Percentiles rank a stretch among this genome's conserved stretches.
These are phyloP conservation scores for Rheum nobile DNA, from an alignment of 148 eudicot species.

Conservation along the genomic window DNA sequence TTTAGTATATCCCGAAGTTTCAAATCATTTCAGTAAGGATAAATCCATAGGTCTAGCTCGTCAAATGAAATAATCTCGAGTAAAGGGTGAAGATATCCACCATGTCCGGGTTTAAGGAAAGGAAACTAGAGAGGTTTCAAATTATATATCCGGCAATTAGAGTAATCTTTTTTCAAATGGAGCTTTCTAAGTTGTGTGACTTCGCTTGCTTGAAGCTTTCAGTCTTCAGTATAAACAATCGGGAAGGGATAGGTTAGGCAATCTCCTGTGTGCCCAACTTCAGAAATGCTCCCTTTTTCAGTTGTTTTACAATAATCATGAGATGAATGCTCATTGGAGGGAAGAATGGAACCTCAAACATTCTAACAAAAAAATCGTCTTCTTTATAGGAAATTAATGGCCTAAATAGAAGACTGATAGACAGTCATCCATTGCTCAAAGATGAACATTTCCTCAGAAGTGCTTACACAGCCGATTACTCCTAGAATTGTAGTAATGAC, in stretches of 20 bases:
- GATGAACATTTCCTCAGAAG: neutral
- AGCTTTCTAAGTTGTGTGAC: neutral
- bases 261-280: neutral
- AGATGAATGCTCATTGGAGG: neutral
- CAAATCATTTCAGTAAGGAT: neutral
- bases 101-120: neutral
- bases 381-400: neutral
- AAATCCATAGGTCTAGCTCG: neutral
- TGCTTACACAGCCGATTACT: neutral
- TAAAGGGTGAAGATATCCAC: neutral
- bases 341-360: neutral
- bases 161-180: neutral
- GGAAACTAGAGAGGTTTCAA: neutral
- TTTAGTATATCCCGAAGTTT: neutral
- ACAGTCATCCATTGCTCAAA: neutral
- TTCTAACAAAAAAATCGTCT: neutral
- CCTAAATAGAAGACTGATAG: neutral
- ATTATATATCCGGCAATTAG: neutral
- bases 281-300: neutral
- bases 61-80: neutral
- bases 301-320: neutral
- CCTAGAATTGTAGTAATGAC: neutral
- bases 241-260: neutral
- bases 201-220: neutral
- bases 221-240: neutral